Evolutionary conservation across 2,329 filamentous ascomycete species (phyloP).

Genomic region (Emydomyces testavorans): DNA sequence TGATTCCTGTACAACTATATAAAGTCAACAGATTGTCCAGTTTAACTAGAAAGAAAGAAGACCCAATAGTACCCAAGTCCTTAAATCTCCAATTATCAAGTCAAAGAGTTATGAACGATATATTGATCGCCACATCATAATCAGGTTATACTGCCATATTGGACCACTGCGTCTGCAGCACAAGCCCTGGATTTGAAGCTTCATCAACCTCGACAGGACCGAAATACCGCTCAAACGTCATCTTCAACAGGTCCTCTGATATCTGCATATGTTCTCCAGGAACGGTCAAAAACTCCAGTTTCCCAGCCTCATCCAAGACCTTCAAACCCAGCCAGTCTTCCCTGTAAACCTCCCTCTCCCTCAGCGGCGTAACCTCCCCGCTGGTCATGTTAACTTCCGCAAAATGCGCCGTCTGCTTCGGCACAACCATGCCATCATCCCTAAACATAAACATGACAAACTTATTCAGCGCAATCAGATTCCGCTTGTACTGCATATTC

Average conservation of each 20-base stretch:
- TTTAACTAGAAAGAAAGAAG: too few species aligned
- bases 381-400: slow-evolving; percentile 64
- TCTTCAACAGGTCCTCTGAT: slow-evolving; percentile 51
- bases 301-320: slow-evolving; percentile 64
- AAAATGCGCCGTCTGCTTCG: slow-evolving; percentile 87
- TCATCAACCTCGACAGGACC: slow-evolving; percentile 9
- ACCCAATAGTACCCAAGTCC: too few species aligned
- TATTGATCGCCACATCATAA: too few species aligned
- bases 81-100: too few species aligned
- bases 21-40: too few species aligned
- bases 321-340: slow-evolving; percentile 91
- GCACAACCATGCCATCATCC: slow-evolving; percentile 73
- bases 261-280: slow-evolving; percentile 78
- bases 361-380: slow-evolving; percentile 52
- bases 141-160: too few species aligned
- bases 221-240: slow-evolving; percentile 49
- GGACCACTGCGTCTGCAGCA: slow-evolving; percentile 2
- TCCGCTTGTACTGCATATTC: slow-evolving; percentile 60
- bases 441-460: slow-evolving; percentile 86
- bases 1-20: too few species aligned
- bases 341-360: slow-evolving; percentile 60
- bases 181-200: neutral
- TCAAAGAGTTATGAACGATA: too few species aligned
- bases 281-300: slow-evolving; percentile 60
- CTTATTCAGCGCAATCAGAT: slow-evolving; percentile 57